Base-by-base conservation (phyloP, 2,329 filamentous ascomycete species). In the Claviceps capensis region DNA sequence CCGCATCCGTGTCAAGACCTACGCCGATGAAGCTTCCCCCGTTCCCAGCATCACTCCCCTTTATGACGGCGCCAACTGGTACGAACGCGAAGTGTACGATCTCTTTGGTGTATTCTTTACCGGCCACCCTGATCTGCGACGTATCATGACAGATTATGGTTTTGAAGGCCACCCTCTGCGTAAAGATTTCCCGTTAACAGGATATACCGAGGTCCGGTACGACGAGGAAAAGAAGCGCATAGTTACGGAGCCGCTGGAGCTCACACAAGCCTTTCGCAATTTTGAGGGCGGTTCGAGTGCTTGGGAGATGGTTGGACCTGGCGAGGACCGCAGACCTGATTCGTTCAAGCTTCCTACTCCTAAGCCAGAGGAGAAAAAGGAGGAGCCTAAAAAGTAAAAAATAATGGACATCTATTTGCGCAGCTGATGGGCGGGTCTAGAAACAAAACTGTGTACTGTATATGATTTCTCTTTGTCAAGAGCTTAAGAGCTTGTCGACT, bases 201-300 rank as follows among this genome's bases (percentile, higher is more conserved):
- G 93, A 47, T 98, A 98, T 75, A 98, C 93, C 37, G 94, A 98
- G 75, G 85, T 98, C 60, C 81, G 93, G 65, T 98, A 94, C 66
- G 93, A 98, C 61, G 93, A 98, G 73, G 94, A 98, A 79, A 98
- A 96, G 86, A 98, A 98, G 82, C 82, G 93, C 56, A 96, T 98
- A 66, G 91, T 98, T 55, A 91, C 94, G 36, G 94, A 98, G 77
- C 93, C 94, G 42, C 77, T 98, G 48, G 93, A 98, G 75, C 79
- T 98, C 70, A 97, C 93, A 14, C 93, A 98, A 72, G 93, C 94
- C 7, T 98, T 94, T 82, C 83, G 93, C 62, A 97, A 98, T 75
- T 98, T 98, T 65, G 90, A 96, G 72, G 89, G 90, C 55, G 88
- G 89, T 52, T 82, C 82, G 47, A 82, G 83, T 58, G 78, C 78